These are phyloP conservation scores for Tuctoria greenei DNA, from an alignment of 176 grass and related monocot genomes.

Conservation along the genomic window DNA sequence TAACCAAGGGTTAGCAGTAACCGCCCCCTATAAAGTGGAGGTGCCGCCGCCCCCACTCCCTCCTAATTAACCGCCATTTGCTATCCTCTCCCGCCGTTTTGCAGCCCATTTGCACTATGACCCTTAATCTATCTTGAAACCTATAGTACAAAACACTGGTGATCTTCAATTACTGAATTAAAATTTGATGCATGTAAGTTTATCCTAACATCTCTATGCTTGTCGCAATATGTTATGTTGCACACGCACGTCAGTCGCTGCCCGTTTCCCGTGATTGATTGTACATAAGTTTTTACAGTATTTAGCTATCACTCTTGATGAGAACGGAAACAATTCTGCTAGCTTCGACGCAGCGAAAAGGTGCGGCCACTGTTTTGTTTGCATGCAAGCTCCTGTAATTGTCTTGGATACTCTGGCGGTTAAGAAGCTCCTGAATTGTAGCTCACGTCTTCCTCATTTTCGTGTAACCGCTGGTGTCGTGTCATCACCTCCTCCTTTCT, in stretches of 20 bases:
- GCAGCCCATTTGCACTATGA: background rate
- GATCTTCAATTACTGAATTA: background rate
- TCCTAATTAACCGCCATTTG: slow-evolving; percentile 36
- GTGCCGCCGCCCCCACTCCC: slow-evolving; percentile 20
- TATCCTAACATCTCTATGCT: too few relatives aligned
- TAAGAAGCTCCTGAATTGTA: background rate
- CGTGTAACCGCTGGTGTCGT: background rate
- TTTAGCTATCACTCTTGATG: too few relatives aligned
- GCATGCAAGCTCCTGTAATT: background rate
- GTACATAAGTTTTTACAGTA: too few relatives aligned
- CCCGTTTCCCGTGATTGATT: too few relatives aligned
- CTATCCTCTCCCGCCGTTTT: slow-evolving; percentile 32
- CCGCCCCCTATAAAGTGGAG: background rate
- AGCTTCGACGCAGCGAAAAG: too few relatives aligned
- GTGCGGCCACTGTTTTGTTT: too few relatives aligned
- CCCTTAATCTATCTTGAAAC: background rate
- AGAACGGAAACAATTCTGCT: too few relatives aligned
- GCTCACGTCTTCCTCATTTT: background rate
- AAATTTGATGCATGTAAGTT: too few relatives aligned
- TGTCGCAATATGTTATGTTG: too few relatives aligned
- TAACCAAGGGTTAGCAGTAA: background rate
- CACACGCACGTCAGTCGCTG: too few relatives aligned
- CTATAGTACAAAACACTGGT: background rate
- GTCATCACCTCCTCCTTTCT: background rate
- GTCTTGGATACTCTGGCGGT: slow-evolving; percentile 10